Percentiles rank a stretch among this genome's conserved stretches.
Evolutionary conservation across 2,329 filamentous ascomycete species (phyloP).

Genomic region (Aureobasidium melanogenum): DNA sequence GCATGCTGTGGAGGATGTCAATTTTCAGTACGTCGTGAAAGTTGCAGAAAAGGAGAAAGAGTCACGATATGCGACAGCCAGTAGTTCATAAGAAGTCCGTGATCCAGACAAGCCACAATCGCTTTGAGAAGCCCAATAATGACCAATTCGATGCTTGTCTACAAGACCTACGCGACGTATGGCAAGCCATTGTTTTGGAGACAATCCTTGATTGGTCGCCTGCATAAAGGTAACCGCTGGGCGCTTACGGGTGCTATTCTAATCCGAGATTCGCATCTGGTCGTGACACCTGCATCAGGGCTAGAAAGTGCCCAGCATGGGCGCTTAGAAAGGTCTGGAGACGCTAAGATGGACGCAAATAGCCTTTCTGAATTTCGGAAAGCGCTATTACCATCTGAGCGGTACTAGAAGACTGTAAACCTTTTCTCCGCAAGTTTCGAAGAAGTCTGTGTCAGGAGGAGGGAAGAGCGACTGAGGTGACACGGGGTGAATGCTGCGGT

Average conservation of each 20-base stretch:
- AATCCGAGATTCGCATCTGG: background rate
- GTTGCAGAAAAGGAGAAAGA: background rate
- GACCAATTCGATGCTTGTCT: background rate
- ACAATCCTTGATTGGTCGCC: background rate
- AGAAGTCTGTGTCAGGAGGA: background rate
- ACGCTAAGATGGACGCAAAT: background rate
- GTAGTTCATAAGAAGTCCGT: background rate
- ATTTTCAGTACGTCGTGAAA: background rate
- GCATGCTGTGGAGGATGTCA: background rate
- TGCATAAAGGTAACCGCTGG: background rate
- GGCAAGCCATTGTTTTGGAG: background rate
- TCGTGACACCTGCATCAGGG: constrained; percentile 8
- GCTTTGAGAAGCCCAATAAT: background rate
- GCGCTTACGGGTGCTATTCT: constrained; percentile 12
- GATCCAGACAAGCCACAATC: constrained; percentile 3
- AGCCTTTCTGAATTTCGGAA: background rate
- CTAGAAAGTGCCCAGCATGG: background rate
- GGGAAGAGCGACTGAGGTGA: background rate
- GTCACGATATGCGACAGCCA: background rate
- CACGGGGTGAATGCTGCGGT: background rate
- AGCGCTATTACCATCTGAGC: background rate
- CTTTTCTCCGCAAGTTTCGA: too few relatives aligned
- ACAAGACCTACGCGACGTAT: background rate
- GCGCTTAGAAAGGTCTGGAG: background rate
- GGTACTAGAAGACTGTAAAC: background rate